These are phyloP conservation scores for Cytospora paraplurivora DNA, from an alignment of 2,329 filamentous ascomycete species.

Conservation along the genomic window DNA sequence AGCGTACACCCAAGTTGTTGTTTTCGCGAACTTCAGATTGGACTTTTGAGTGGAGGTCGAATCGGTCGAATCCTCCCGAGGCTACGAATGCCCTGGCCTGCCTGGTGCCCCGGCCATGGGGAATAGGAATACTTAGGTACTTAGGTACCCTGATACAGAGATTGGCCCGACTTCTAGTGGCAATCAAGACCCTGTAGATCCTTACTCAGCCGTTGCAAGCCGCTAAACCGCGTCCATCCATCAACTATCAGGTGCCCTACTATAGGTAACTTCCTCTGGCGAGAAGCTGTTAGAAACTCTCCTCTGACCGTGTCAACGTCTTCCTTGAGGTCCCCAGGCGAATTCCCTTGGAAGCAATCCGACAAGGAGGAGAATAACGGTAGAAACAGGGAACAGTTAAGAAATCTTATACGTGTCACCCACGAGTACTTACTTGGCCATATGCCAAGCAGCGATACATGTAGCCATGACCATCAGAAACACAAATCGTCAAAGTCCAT, in stretches of 20 bases:
- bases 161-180: neutral
- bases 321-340: too few species aligned
- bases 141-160: too few species aligned
- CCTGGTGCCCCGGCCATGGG: neutral
- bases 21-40: neutral
- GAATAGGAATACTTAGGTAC: too few species aligned
- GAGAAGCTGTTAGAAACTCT: neutral
- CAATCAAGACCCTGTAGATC: neutral
- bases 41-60: conserved; percentile 21
- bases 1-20: neutral
- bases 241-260: neutral
- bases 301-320: neutral
- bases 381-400: too few species aligned
- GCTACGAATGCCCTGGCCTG: neutral
- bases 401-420: too few species aligned
- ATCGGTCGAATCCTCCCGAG: neutral
- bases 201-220: conserved; percentile 1
- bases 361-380: too few species aligned
- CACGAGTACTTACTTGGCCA: too few species aligned
- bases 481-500: too few species aligned
- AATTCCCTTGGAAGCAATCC: too few species aligned
- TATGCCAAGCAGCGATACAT: too few species aligned
- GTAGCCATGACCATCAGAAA: too few species aligned
- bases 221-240: neutral
- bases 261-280: neutral